Evolutionary conservation across 306 rosid genomes (phyloP).

Genomic region (Vigna trinervia): DNA sequence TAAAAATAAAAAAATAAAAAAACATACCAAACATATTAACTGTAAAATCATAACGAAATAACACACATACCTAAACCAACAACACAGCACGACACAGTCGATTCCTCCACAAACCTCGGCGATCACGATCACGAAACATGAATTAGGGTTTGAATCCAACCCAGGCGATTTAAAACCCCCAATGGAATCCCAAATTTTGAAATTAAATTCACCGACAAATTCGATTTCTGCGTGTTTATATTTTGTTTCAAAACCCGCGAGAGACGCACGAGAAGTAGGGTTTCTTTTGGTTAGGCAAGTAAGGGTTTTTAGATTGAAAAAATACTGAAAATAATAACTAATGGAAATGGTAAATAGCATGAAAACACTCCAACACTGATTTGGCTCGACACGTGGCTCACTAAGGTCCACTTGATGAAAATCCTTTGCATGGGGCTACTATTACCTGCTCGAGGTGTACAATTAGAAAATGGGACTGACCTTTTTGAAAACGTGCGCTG

Average conservation of each 20-base stretch:
- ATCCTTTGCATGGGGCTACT: background rate
- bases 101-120: constrained; percentile 42
- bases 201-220: constrained; percentile 44
- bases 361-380: background rate
- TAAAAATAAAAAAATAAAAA: constrained; percentile 13
- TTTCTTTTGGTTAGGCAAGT: constrained; percentile 49
- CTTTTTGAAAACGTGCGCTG: background rate
- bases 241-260: constrained; percentile 48
- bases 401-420: constrained; percentile 35
- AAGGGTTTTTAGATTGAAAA: constrained; percentile 56
- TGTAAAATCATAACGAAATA: constrained; percentile 31
- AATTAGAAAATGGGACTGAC: background rate
- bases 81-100: constrained; percentile 39
- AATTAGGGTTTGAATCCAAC: constrained; percentile 51
- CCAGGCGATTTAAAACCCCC: constrained; percentile 63
- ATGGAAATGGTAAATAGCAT: constrained; percentile 30
- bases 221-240: background rate
- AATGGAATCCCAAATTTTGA: constrained; percentile 50
- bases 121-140: constrained; percentile 51
- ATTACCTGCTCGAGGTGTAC: background rate
- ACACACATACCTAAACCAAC: constrained; percentile 57
- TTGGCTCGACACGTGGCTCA: constrained; percentile 46
- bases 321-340: constrained; percentile 38
- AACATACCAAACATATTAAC: constrained; percentile 33
- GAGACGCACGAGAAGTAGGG: constrained; percentile 72